These are phyloP conservation scores for Primulina tabacum DNA, from an alignment of 257 asterid species.

Conservation along the genomic window DNA sequence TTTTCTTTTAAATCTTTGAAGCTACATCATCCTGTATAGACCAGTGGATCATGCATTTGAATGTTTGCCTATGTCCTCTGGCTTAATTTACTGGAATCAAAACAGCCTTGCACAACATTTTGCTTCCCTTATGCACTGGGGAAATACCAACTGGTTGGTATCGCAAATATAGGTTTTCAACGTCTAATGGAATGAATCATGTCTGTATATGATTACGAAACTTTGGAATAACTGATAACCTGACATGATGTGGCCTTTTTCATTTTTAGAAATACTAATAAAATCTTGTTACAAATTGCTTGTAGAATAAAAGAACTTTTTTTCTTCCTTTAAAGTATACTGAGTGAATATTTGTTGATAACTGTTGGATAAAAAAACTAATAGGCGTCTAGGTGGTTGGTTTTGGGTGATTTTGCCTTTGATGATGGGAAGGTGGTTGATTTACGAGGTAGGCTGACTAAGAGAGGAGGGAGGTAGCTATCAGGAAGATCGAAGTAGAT, in stretches of 20 bases:
- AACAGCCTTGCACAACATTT: slow-evolving; percentile 12
- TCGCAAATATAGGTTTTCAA: slow-evolving; percentile 16
- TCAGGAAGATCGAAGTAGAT: not conserved
- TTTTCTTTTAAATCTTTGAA: slow-evolving; percentile 18
- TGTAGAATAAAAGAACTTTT: not conserved
- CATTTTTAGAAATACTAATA: not conserved
- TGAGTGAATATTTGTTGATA: not conserved
- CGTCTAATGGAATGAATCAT: slow-evolving; percentile 15
- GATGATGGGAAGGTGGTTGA: not conserved
- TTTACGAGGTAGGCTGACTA: not conserved
- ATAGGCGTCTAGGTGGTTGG: not conserved
- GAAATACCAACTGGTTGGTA: slow-evolving; percentile 16
- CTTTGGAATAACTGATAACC: slow-evolving; percentile 16
- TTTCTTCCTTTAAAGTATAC: not conserved
- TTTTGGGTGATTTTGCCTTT: not conserved
- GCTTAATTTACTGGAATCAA: not conserved
- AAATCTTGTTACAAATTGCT: slow-evolving; percentile 15
- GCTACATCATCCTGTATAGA: slow-evolving; percentile 4
- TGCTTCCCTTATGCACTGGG: slow-evolving; percentile 21
- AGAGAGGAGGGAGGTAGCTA: not conserved
- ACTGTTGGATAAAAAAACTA: no score
- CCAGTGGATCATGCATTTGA: slow-evolving; percentile 1
- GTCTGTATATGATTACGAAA: slow-evolving; percentile 11
- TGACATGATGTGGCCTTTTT: slow-evolving; percentile 16
- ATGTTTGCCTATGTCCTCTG: not conserved